Conservation (phyloP, 768 basidiomycete species). For the Panaeolus cyanescens region DNA sequence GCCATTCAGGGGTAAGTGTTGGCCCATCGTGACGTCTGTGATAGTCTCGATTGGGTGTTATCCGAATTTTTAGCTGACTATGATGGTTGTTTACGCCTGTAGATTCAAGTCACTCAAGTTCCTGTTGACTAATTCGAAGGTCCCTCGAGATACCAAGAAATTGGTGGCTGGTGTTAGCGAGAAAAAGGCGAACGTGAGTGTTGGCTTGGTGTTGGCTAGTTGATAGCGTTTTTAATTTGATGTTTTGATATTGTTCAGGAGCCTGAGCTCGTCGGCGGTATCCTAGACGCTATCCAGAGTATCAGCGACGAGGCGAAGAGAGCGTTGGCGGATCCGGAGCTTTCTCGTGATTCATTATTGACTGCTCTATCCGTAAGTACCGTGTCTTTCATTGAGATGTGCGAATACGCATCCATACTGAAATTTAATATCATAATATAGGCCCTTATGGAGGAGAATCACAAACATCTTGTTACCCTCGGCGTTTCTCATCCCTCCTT, state of each 20-base stretch:
- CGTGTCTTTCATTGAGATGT: neutral
- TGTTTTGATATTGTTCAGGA: constrained; percentile 47
- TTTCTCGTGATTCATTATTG: constrained; percentile 68
- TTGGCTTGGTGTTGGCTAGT: constrained; percentile 5
- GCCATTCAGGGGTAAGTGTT: constrained; percentile 75
- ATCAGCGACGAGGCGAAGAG: constrained; percentile 84
- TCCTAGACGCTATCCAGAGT: constrained; percentile 79
- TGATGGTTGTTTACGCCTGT: constrained; percentile 2
- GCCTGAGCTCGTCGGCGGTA: constrained; percentile 79
- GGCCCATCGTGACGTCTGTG: constrained; percentile 10
- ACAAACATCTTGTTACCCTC: constrained; percentile 77
- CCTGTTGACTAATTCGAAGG: constrained; percentile 89
- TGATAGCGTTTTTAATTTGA: constrained; percentile 8
- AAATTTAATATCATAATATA: constrained; percentile 33
- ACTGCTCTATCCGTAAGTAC: constrained; percentile 67
- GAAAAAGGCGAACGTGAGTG: constrained; percentile 61
- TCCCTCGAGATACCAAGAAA: constrained; percentile 92
- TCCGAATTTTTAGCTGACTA: neutral
- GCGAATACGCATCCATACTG: constrained; percentile 7
- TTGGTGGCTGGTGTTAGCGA: constrained; percentile 88
- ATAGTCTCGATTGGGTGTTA: no score
- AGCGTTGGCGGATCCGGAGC: constrained; percentile 70
- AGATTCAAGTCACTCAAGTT: constrained; percentile 93
- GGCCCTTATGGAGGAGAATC: constrained; percentile 89
- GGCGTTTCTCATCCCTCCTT: constrained; percentile 91